Evolutionary conservation across 2,329 filamentous ascomycete species (phyloP).

Genomic region (Lecanicillium sp.): DNA sequence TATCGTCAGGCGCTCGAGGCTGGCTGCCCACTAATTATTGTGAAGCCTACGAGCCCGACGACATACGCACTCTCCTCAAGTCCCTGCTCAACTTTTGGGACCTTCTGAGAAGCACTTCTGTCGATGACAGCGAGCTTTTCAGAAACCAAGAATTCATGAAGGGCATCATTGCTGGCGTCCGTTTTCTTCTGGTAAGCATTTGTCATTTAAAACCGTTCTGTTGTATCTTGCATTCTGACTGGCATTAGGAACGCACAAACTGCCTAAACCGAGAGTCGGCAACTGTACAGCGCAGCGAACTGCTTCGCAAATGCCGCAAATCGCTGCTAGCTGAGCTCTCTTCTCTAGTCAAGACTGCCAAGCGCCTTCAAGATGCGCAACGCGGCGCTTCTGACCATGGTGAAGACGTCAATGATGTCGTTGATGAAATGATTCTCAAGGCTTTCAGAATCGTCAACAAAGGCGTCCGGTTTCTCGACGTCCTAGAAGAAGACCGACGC

Average conservation of each 20-base stretch:
- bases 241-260: slow-evolving; percentile 67
- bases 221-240: no score
- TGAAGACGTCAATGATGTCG: slow-evolving; percentile 61
- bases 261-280: slow-evolving; percentile 77
- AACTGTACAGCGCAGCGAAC: slow-evolving; percentile 66
- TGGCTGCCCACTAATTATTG: slow-evolving; percentile 99
- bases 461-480: slow-evolving; percentile 81
- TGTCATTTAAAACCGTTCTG: slow-evolving; percentile 12
- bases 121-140: slow-evolving; percentile 70
- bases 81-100: slow-evolving; percentile 92
- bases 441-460: slow-evolving; percentile 92
- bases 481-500: slow-evolving; percentile 60
- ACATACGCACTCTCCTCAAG: slow-evolving; percentile 77
- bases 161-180: slow-evolving; percentile 86
- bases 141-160: slow-evolving; percentile 90
- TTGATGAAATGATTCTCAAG: slow-evolving; percentile 89
- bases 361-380: slow-evolving; percentile 70
- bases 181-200: slow-evolving; percentile 73
- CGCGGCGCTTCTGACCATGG: slow-evolving; percentile 35
- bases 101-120: slow-evolving; percentile 67
- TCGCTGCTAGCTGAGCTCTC: slow-evolving; percentile 84
- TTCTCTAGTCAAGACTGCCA: slow-evolving; percentile 79
- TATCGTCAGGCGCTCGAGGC: slow-evolving; percentile 77
- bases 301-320: slow-evolving; percentile 73
- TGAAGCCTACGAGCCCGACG: slow-evolving; percentile 83